Evolutionary conservation across 1,139 yeast genomes (phyloP), one percentile per base, ranked within the genome.

Genomic region (Geotrichum cucujoidarum): DNA sequence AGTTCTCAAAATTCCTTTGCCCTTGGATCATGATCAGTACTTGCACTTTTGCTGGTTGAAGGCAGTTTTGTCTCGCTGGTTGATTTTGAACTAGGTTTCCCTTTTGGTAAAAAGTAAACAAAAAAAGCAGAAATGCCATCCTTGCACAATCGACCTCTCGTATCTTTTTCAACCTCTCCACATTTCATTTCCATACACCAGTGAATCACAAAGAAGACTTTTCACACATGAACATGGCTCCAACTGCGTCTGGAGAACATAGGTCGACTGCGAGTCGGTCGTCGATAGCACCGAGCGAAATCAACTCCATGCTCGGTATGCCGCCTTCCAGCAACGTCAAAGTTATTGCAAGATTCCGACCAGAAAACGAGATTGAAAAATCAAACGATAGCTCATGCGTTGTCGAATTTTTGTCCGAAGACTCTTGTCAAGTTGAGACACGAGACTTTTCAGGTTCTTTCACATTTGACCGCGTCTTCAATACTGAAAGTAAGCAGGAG

Each of bases 391-490:
- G 44, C 22, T 14, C 22, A 6, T 20, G 34, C 25, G 32, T 48
- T 20, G 88, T 62, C 67, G 78, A 34, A 81, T 86, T 1, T 85
- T 85, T 58, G 74, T 69, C 29, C 3, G 46, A 49, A 18, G 53
- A 49, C 21, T 49, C 53, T 8, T 43, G 50, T 31, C 42, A 43
- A 17, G 1, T 55, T 80, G 3, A 59, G 73, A 1, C 95, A 84
- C 60, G 56, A 60, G n/a, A 49, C 25, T 49, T 50, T 40, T 49
- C 48, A 11, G 66, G 68, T 11, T 63, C 68, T 1, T 87, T 80
- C 58, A 73, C 81, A 0, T 88, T 80, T 63, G 95, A 88, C 62
- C 67, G 78, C 24, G 82, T 86, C 0, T 86, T 86, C 57, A 75
- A 69, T 21, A 69, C 73, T 1, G 60, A 63, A 0, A 54, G 81